Evolutionary conservation across 306 rosid genomes (phyloP), one percentile per base, ranked within the genome.

Genomic region (Quercus glauca): DNA sequence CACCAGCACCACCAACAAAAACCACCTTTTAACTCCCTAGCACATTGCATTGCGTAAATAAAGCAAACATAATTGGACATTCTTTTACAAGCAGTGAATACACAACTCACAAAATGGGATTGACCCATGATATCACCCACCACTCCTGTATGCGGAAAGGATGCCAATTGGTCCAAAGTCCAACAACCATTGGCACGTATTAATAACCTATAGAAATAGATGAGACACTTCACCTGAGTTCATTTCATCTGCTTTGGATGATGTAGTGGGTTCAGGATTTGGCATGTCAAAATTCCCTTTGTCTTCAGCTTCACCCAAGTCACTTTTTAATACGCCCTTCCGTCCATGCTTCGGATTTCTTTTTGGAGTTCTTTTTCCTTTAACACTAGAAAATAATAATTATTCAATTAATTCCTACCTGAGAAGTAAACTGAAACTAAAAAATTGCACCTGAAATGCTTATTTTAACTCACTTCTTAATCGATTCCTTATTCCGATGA

Each of bases 241-340:
- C 79, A 76, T 58, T 77, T 89, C 91, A 71, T 89, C 85, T 49
- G 82, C 83, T 89, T 87, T 78, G 41, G 87, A 83, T 21, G 77
- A 69, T 61, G 59, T 59, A 43, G 61, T 55, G 25, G 78, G 87
- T 75, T 89, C 93, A 57, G 79, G 83, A 86, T 88, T 86, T 45
- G 93, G 85, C 28, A 84, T 80, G 49, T 88, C 89, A 41, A 91
- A 91, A 83, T 79, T 87, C 82, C 85, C 98, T 77, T 83, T 88
- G 74, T 84, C 89, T 75, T 86, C 89, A 79, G 86, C 88, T 79
- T 79, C 90, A 76, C 69, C 73, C 25, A 82, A 74, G 76, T 80
- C 85, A 65, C 76, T 83, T 76, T 76, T 90, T 13, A 82, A 80
- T 71, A 59, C 83, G 18, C 77, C 81, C 73, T 78, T 92, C 74